Evolutionary conservation across 2,329 filamentous ascomycete genomes (phyloP).

Genomic region (Tolypocladium tundrense): DNA sequence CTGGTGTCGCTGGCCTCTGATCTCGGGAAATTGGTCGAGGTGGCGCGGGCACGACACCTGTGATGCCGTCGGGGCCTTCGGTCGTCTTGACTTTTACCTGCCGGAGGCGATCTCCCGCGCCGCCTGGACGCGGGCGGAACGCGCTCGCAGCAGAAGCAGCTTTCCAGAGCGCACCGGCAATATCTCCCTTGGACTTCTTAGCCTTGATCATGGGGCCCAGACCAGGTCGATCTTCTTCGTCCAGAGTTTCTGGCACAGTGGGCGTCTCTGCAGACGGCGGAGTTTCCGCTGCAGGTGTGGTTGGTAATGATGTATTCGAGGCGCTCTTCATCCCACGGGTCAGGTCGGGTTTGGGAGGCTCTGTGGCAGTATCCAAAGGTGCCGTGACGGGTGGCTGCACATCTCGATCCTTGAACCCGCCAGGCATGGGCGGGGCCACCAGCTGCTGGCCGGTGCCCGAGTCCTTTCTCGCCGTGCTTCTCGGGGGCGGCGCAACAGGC

Average conservation of each 20-base stretch:
- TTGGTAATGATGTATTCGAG: conserved; percentile 13
- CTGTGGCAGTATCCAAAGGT: conserved; percentile 4
- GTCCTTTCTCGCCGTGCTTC: conserved; percentile 39
- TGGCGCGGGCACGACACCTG: conserved; percentile 75
- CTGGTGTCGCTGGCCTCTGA: conserved; percentile 16
- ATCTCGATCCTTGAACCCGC: conserved; percentile 23
- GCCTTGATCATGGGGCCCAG: conserved; percentile 86
- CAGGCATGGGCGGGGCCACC: conserved; percentile 14
- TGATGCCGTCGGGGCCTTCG: conserved; percentile 80
- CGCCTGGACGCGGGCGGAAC: conserved; percentile 83
- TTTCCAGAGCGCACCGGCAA: conserved; percentile 69
- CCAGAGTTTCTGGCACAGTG: background rate
- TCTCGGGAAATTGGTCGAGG: conserved; percentile 32
- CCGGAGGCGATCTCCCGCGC: conserved; percentile 70
- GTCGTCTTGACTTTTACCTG: conserved; percentile 46
- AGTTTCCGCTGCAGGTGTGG: conserved; percentile 17
- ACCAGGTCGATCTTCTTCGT: conserved; percentile 52
- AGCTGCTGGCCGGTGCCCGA: conserved; percentile 19
- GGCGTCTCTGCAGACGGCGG: conserved; percentile 11
- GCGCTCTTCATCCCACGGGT: conserved; percentile 6
- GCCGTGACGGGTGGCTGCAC: conserved; percentile 5
- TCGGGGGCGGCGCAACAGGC: conserved; percentile 35
- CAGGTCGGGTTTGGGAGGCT: conserved; percentile 4
- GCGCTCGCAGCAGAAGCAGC: conserved; percentile 44
- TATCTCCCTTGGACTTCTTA: conserved; percentile 60